Conservation (phyloP, 371 early-diverging fungal species). For the Synchytrium microbalum region DNA sequence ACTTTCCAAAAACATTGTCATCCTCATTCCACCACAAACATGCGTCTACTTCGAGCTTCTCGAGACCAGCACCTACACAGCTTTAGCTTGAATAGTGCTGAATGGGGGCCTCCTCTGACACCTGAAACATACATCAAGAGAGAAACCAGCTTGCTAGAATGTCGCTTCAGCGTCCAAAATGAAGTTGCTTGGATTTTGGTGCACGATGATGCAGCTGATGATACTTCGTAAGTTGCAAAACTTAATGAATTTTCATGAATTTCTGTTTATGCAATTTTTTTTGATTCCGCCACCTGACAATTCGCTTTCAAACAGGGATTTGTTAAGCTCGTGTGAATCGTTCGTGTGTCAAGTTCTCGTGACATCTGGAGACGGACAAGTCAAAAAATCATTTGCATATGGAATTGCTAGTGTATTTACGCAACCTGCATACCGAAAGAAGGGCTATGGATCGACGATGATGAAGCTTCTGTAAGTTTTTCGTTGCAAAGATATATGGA, state of each 20-base stretch:
- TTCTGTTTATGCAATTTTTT: no score
- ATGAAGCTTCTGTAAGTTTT: slow-evolving; percentile 1
- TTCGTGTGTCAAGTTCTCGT: background rate
- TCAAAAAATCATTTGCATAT: background rate
- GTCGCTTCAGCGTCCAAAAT: background rate
- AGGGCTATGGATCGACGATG: slow-evolving; percentile 8
- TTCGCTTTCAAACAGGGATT: background rate
- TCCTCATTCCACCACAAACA: no score
- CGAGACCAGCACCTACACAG: background rate
- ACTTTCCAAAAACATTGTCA: no score
- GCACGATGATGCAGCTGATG: background rate
- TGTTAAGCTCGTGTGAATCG: slow-evolving; percentile 4
- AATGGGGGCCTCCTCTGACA: background rate
- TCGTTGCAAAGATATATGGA: background rate
- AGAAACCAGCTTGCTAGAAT: background rate
- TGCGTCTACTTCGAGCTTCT: background rate
- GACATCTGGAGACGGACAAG: slow-evolving; percentile 4
- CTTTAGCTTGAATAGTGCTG: background rate
- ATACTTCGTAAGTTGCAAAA: background rate
- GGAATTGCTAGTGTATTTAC: slow-evolving; percentile 12
- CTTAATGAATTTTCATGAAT: no score
- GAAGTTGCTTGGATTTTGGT: background rate
- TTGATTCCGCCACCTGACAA: background rate
- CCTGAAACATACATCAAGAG: background rate
- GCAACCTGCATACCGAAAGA: slow-evolving; percentile 4